Evolutionary conservation across 352 stramenopile genomes (phyloP), one percentile per base, ranked within the genome.

Genomic region (Phytophthora syringae): DNA sequence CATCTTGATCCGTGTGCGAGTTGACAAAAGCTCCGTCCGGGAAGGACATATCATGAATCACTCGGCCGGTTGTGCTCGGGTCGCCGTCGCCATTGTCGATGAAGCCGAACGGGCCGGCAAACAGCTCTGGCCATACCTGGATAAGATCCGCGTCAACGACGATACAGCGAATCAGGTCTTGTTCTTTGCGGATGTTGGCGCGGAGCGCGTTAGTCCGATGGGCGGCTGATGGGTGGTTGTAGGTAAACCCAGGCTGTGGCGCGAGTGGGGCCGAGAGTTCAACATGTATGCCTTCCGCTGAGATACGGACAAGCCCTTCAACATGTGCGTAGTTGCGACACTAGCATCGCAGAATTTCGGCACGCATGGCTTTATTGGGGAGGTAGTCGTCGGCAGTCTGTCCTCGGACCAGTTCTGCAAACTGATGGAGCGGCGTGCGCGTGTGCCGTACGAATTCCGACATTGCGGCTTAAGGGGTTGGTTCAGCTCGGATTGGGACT

Each of bases 91-190:
- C 18, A 20, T 72, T 72, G 36, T 59, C 37, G 12, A 63, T 57
- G 7, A 72, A 56, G 9, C 52, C 56, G 42, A 64, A 67, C 1
- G 57, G 57, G 24, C 52, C 49, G 20, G 53, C 5, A 27, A 52
- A 49, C 2, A 60, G 3, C 5, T 59, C 36, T 7, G 28, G 52
- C 52, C 45, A 70, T 1, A 64, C 32, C 10, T 52, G 6, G 27
- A 45, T 34, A 16, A 59, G 52, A 28, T 48, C 48, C 9, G 13
- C 21, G 32, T 55, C 55, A 1, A 55, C 30, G 2, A 55, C 55
- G 7, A 63, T 20, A 7, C 32, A 55, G 5, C 32, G 43, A 18
- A 39, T 28, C 2, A 32, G 5, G 7, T 42, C 55, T 20, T 55
- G 55, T 11, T 63, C 43, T 13, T 63, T 63, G 11, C 32, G 44